A percentile compares a stretch with the other conserved stretches of the same genome.
These are phyloP conservation scores for Daedaleopsis sinensis DNA, from an alignment of 768 basidiomycete genomes.

Conservation along the genomic window DNA sequence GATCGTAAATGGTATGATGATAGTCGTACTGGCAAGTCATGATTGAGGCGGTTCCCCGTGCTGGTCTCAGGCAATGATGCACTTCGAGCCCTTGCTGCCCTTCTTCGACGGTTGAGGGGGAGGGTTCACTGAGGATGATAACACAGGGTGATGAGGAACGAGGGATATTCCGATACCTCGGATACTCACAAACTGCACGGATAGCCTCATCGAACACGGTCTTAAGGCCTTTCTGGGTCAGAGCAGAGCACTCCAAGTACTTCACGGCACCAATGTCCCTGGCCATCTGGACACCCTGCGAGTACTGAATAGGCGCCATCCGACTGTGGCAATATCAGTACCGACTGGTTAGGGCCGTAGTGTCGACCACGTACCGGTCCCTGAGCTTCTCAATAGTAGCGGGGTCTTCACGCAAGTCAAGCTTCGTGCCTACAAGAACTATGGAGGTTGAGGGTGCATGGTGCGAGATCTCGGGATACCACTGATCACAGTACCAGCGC, in stretches of 20 bases:
- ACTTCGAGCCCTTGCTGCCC: conserved; percentile 46
- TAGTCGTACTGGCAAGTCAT: conserved; percentile 24
- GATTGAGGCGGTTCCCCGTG: conserved; percentile 8
- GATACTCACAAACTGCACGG: conserved; percentile 84
- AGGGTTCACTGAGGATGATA: conserved; percentile 64
- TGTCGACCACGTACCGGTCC: conserved; percentile 64
- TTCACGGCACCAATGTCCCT: conserved; percentile 96
- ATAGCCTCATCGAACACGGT: conserved; percentile 99
- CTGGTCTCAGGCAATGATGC: conserved; percentile 72
- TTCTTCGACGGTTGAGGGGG: conserved; percentile 59
- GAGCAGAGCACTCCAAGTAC: conserved; percentile 93
- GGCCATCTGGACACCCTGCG: conserved; percentile 87
- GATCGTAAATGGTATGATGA: conserved; percentile 67
- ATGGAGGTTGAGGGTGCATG: conserved; percentile 94
- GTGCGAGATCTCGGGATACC: conserved; percentile 97
- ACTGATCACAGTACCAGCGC: conserved; percentile 46
- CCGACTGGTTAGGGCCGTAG: conserved; percentile 7
- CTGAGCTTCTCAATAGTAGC: conserved; percentile 90
- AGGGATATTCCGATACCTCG: conserved; percentile 2
- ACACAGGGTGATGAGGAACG: neutral
- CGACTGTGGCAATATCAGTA: conserved; percentile 52
- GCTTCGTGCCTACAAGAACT: conserved; percentile 94
- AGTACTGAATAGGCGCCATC: conserved; percentile 93
- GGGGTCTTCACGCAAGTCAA: conserved; percentile 95
- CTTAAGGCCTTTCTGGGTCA: conserved; percentile 98